Evolutionary conservation across 345 rosid genomes (phyloP), one percentile per base, ranked within the genome.

Genomic region (Populus alba): DNA sequence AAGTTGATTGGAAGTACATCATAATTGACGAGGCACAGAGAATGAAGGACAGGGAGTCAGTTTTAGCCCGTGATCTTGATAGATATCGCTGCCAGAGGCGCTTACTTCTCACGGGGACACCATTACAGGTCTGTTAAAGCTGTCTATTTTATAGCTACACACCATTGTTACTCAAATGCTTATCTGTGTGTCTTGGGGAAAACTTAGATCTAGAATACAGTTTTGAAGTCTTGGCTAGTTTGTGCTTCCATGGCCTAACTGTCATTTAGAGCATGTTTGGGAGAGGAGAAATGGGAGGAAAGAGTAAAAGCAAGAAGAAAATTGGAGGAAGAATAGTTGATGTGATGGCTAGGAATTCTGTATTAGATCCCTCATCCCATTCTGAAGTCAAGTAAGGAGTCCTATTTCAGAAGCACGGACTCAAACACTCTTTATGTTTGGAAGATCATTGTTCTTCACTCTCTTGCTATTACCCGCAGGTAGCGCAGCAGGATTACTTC

Each of bases 11-110:
- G 99, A 97, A 92, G 82, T 97, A 97, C 79, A 97, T 97, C 75
- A 83, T 97, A 86, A 97, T 97, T 81, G 99, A 97, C 80, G 99
- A 97, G 87, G 99, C 99, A 78, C 99, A 97, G 75, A 88, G 99
- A 82, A 97, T 97, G 98, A 97, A 97, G 83, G 99, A 97, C 85
- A 89, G 99, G 75, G 98, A 97, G 83, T 97, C 99, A 41, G 99
- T 97, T 89, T 87, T 97, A 87, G 99, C 99, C 66, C 97, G 99
- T 74, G 99, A 97, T 91, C 99, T 97, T 87, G 99, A 97, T 81
- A 89, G 97, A 61, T 97, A 97, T 80, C 97, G 97, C 67, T 97
- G 99, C 81, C 98, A 94, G 85, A 90, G 99, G 89, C 97, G 99
- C 78, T 90, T 97, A 51, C 98, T 97, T 87, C 98, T 97, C 74